Evolutionary conservation across 495 filamentous ascomycete genomes (phyloP).

Genomic region (Penicillium canariense): DNA sequence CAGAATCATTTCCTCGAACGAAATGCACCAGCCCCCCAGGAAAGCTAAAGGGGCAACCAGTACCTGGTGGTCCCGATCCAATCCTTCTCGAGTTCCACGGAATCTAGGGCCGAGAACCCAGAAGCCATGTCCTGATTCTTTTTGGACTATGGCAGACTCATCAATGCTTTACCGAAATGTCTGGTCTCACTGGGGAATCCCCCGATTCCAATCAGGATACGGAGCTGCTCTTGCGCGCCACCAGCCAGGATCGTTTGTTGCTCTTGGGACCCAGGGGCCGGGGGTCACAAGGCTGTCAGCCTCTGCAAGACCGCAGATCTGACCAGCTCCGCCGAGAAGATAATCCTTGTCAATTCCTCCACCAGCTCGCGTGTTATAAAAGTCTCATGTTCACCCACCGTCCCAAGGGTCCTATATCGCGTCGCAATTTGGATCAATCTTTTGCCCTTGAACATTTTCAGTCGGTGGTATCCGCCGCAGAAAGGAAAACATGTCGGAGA

Average conservation of each 20-base stretch:
- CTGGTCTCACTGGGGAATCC: constrained; percentile 22
- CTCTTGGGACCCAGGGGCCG: constrained; percentile 10
- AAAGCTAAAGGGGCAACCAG: background rate
- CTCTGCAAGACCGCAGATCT: constrained; percentile 17
- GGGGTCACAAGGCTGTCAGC: constrained; percentile 20
- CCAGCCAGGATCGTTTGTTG: constrained; percentile 12
- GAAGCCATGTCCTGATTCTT: constrained; percentile 15
- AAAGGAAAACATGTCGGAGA: constrained; percentile 19
- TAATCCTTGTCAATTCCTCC: constrained; percentile 2
- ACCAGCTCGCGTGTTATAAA: constrained; percentile 22
- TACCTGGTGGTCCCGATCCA: background rate
- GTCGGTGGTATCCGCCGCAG: background rate
- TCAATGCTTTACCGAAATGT: background rate
- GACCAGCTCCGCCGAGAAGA: constrained; percentile 8
- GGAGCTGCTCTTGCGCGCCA: constrained; percentile 25
- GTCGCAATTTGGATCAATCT: background rate
- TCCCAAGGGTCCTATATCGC: background rate
- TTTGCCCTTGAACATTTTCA: too few relatives aligned
- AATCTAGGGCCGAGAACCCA: constrained; percentile 21
- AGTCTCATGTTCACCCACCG: constrained; percentile 16
- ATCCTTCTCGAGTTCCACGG: constrained; percentile 2
- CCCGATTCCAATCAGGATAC: constrained; percentile 28
- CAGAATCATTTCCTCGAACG: background rate
- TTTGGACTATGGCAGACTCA: background rate
- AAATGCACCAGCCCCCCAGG: background rate